Evolutionary conservation across 768 basidiomycete genomes (phyloP), one percentile per base, ranked within the genome.

Genomic region (Dentipellis fragilis): DNA sequence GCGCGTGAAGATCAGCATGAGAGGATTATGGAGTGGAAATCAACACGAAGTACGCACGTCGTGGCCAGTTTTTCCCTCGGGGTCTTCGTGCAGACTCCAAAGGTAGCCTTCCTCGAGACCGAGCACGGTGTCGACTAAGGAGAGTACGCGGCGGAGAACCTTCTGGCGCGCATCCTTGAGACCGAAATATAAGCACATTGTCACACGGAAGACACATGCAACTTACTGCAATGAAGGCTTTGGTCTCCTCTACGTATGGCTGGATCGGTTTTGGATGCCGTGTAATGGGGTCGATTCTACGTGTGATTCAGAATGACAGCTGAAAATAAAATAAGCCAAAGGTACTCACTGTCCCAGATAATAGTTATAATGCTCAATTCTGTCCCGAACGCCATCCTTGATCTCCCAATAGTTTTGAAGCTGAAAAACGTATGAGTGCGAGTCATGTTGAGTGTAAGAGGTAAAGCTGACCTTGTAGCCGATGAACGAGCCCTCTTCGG

Each of bases 401-500:
- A 71, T 70, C 52, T 70, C 68, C 69, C 67, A 68, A 46, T 66
- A 69, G 39, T 67, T 71, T 54, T 68, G 67, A 3, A 70, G 63
- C 69, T 68, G 49, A 14, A 16, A 47, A 16, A 40, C 35, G 16
- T 40, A 21, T 19, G 23, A 10, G 22, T 10, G 21, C 11, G 35
- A 8, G 42, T 21, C 14, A 42, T 16, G 10, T 19, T 12, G 29
- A 29, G 29, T 29, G 29, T 3, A 29, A 29, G 29, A 29, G 29
- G 29, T 6, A 29, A 6, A 29, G 21, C 59, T 14, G 23, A 69
- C 69, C 57, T 71, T 71, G 59, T 71, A 70, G 14, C 70, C 69
- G 23, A 66, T 68, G 49, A 68, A 70, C 1, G 67, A 66, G n/a
- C 69, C 70, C 49, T 69, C 54, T 51, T 71, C 68, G 14, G 66